These are phyloP conservation scores for Cytospora leucostoma DNA, from an alignment of 2,329 filamentous ascomycete species.

Conservation along the genomic window DNA sequence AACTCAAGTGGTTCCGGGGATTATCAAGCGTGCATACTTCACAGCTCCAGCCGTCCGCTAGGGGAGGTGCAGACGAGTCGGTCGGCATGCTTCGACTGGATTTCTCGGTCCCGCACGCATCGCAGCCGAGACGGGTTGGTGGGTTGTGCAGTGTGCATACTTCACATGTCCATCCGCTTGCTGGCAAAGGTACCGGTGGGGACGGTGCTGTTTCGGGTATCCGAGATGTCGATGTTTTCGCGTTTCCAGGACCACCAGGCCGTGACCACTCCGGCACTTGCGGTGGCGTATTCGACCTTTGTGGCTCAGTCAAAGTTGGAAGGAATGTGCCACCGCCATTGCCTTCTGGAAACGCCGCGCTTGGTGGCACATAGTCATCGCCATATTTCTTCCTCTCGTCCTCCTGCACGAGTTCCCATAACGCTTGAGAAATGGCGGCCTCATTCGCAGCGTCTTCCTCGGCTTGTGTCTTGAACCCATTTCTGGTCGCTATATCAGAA, in stretches of 20 bases:
- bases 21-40: conserved; percentile 60
- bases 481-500: conserved; percentile 62
- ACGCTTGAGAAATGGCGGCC: conserved; percentile 77
- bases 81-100: conserved; percentile 31
- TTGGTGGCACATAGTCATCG: conserved; percentile 52
- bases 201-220: not conserved
- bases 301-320: conserved; percentile 28
- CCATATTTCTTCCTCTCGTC: conserved; percentile 64
- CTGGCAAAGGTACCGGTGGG: conserved; percentile 14
- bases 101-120: conserved; percentile 55
- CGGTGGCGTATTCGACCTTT: conserved; percentile 31
- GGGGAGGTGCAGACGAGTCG: conserved; percentile 10
- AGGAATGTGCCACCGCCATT: conserved; percentile 40
- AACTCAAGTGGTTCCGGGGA: conserved; percentile 49
- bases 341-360: conserved; percentile 53
- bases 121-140: conserved; percentile 52
- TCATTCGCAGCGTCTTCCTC: conserved; percentile 91
- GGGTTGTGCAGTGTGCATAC: conserved; percentile 61
- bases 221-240: not conserved
- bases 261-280: conserved; percentile 25
- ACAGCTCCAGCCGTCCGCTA: conserved; percentile 51
- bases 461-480: conserved; percentile 79
- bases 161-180: conserved; percentile 52
- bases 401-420: conserved; percentile 85
- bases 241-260: conserved; percentile 1